Percentiles rank a stretch among this genome's conserved stretches.
These are phyloP conservation scores for Rhytidiadelphus loreus DNA, from an alignment of 225 moss, liverwort and hornwort genomes.

Conservation along the genomic window DNA sequence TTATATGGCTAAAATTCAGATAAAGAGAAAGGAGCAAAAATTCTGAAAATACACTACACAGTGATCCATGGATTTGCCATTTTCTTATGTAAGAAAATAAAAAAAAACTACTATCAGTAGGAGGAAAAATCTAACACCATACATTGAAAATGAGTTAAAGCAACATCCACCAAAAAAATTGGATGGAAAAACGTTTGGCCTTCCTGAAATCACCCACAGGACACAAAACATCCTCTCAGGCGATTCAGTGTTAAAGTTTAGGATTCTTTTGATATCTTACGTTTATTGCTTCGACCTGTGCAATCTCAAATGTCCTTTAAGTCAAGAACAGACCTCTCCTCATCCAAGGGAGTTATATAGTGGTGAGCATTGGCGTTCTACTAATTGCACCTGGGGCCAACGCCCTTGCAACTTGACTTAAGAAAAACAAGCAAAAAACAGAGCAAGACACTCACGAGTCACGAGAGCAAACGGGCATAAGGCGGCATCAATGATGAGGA, in stretches of 20 bases:
- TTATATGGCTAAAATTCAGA: neutral
- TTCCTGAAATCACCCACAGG: neutral
- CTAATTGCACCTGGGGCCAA: neutral
- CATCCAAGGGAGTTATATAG: neutral
- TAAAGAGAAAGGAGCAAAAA: neutral
- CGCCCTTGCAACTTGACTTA: neutral
- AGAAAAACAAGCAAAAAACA: neutral
- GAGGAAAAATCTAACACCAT: neutral
- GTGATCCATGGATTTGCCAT: neutral
- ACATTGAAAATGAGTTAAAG: neutral
- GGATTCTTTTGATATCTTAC: no score
- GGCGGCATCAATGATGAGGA: slow-evolving; percentile 16
- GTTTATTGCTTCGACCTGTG: neutral
- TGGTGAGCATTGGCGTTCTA: neutral
- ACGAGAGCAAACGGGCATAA: slow-evolving; percentile 10
- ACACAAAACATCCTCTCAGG: neutral
- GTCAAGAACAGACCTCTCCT: neutral
- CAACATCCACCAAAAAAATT: neutral
- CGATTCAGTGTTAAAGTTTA: neutral
- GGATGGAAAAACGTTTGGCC: neutral
- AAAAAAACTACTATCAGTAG: neutral
- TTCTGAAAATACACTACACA: neutral
- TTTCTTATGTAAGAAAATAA: neutral
- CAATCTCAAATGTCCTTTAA: neutral
- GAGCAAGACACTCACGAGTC: slow-evolving; percentile 41